Percentiles rank a stretch among this genome's conserved stretches.
These are phyloP conservation scores for Pseudevernia furfuracea DNA, from an alignment of 495 filamentous ascomycete species.

Conservation along the genomic window DNA sequence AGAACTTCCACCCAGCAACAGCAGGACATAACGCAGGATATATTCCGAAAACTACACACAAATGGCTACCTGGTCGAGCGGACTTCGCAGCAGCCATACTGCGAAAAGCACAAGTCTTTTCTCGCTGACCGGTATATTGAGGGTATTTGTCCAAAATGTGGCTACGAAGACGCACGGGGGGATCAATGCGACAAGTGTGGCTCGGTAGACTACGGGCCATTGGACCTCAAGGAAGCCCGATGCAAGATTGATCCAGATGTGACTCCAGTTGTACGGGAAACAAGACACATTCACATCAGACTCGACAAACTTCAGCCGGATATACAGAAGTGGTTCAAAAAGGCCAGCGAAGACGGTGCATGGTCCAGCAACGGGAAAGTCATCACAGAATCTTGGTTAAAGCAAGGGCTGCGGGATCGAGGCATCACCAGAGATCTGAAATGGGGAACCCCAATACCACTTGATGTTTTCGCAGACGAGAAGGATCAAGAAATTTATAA, in stretches of 20 bases:
- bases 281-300: slow-evolving; percentile 66
- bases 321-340: slow-evolving; percentile 62
- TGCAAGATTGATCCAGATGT: slow-evolving; percentile 77
- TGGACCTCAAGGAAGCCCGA: slow-evolving; percentile 48
- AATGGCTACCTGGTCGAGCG: slow-evolving; percentile 80
- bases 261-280: slow-evolving; percentile 62
- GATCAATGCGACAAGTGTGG: slow-evolving; percentile 84
- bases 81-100: slow-evolving; percentile 74
- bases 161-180: slow-evolving; percentile 72
- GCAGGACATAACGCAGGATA: slow-evolving; percentile 77
- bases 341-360: slow-evolving; percentile 48
- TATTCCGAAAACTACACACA: slow-evolving; percentile 68
- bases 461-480: slow-evolving; percentile 30
- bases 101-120: slow-evolving; percentile 74
- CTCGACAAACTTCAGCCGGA: slow-evolving; percentile 72
- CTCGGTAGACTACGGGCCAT: slow-evolving; percentile 62
- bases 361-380: slow-evolving; percentile 72
- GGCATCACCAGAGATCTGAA: slow-evolving; percentile 89
- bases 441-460: slow-evolving; percentile 73
- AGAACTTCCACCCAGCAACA: slow-evolving; percentile 74
- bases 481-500: slow-evolving; percentile 36
- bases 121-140: slow-evolving; percentile 91
- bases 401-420: slow-evolving; percentile 70
- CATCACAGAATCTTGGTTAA: slow-evolving; percentile 72
- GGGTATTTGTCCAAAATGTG: slow-evolving; percentile 75